Evolutionary conservation across 805 yeast genomes (phyloP).

Genomic region (Starmera pachycereana): DNA sequence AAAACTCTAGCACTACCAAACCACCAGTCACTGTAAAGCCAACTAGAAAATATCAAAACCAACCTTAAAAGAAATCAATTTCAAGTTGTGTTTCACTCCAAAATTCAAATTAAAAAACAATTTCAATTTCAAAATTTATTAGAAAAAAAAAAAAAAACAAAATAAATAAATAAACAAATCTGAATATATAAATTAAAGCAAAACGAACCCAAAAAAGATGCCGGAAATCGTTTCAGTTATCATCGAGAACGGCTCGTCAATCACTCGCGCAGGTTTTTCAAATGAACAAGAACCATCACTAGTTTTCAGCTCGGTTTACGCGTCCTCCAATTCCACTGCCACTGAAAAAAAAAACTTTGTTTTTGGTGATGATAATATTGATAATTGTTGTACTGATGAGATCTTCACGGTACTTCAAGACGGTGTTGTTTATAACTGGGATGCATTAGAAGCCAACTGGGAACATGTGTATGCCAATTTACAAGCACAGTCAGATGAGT

Average conservation of each 20-base stretch:
- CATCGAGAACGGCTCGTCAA: constrained; percentile 55
- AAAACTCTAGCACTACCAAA: too few species aligned
- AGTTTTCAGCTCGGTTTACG: constrained; percentile 47
- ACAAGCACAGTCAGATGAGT: constrained; percentile 45
- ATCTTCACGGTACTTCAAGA: constrained; percentile 48
- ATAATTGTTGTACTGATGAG: constrained; percentile 14
- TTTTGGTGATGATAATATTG: constrained; percentile 39
- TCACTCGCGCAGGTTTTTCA: constrained; percentile 64
- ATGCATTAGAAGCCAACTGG: constrained; percentile 60
- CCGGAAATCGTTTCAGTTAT: constrained; percentile 46
- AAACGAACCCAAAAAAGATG: neutral
- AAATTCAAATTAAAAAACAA: too few species aligned
- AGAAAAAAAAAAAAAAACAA: neutral
- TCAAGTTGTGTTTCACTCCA: too few species aligned
- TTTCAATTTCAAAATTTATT: too few species aligned
- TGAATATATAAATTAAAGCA: neutral
- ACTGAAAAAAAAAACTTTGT: constrained; percentile 18
- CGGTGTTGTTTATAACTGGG: constrained; percentile 66
- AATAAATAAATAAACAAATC: neutral
- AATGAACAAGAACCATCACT: constrained; percentile 52
- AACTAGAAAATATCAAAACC: too few species aligned
- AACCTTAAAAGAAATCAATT: too few species aligned
- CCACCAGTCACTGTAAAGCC: too few species aligned
- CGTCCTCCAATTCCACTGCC: constrained; percentile 23
- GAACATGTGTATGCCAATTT: constrained; percentile 45